These are phyloP conservation scores for Beauveria sp. DNA, from an alignment of 2,329 filamentous ascomycete species.

Conservation along the genomic window DNA sequence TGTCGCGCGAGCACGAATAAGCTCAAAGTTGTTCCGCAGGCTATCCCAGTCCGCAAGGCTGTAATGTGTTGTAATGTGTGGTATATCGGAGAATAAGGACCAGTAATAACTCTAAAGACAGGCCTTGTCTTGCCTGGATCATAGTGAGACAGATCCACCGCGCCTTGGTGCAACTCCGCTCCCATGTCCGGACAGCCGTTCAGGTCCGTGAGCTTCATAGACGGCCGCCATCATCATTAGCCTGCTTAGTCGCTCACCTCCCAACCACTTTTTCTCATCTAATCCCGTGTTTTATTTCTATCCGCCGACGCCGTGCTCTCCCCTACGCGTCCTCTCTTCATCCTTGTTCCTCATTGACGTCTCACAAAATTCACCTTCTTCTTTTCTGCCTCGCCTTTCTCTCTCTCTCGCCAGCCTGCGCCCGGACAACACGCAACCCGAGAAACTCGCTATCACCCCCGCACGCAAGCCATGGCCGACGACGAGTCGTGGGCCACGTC, in stretches of 20 bases:
- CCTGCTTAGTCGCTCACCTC: too few relatives aligned
- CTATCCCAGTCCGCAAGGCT: neutral
- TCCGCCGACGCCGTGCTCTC: neutral
- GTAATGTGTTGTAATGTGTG: too few relatives aligned
- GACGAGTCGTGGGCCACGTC: constrained; percentile 8
- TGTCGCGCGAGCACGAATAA: neutral
- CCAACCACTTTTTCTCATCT: neutral
- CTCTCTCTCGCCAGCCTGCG: neutral
- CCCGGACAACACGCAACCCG: neutral
- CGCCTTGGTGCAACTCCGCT: too few relatives aligned
- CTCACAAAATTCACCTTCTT: neutral
- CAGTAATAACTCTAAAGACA: too few relatives aligned
- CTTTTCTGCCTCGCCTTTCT: neutral
- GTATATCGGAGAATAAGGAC: too few relatives aligned
- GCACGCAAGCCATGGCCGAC: neutral
- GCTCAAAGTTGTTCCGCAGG: neutral
- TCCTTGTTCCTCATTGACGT: too few relatives aligned
- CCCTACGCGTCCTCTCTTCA: too few relatives aligned
- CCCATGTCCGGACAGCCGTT: too few relatives aligned
- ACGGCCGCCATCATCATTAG: too few relatives aligned
- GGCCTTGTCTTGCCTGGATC: too few relatives aligned
- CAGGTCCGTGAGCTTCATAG: too few relatives aligned
- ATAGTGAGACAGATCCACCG: too few relatives aligned
- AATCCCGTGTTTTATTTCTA: neutral
- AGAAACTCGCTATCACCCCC: neutral